Percentiles rank a stretch among this genome's conserved stretches.
Evolutionary conservation across 2,329 filamentous ascomycete species (phyloP).

Genomic region (Fusarium nodosum): DNA sequence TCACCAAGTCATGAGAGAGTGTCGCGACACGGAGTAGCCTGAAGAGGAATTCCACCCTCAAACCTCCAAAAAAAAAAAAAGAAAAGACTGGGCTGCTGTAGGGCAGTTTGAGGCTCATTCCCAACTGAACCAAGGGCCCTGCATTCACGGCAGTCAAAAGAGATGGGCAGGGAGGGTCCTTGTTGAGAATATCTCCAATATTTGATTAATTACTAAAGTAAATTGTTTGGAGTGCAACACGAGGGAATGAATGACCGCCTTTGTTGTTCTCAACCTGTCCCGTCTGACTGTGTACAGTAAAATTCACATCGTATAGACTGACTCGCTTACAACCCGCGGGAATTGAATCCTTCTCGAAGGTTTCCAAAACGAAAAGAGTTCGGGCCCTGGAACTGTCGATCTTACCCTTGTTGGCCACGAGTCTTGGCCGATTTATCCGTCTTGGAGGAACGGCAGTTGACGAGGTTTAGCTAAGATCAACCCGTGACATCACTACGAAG

Average conservation of each 20-base stretch:
- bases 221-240: background rate
- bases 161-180: background rate
- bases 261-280: background rate
- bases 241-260: background rate
- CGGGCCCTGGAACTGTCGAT: slow-evolving; percentile 6
- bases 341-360: slow-evolving; percentile 8
- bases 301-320: background rate
- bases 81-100: slow-evolving; percentile 10
- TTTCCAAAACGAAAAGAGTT: background rate
- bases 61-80: background rate
- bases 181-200: background rate
- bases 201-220: background rate
- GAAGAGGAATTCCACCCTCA: slow-evolving; percentile 3
- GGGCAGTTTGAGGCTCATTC: slow-evolving; percentile 9
- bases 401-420: background rate
- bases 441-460: slow-evolving; percentile 2
- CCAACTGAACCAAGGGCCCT: background rate
- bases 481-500: background rate
- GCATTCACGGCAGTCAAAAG: slow-evolving; percentile 2
- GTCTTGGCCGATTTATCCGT: slow-evolving; percentile 11
- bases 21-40: slow-evolving; percentile 2
- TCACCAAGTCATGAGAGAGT: too few relatives aligned
- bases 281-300: background rate
- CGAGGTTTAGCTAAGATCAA: background rate
- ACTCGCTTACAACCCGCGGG: background rate